Evolutionary conservation across 1,284 basidiomycete species (phyloP).

Genomic region (Exobasidium cylindrosporum): DNA sequence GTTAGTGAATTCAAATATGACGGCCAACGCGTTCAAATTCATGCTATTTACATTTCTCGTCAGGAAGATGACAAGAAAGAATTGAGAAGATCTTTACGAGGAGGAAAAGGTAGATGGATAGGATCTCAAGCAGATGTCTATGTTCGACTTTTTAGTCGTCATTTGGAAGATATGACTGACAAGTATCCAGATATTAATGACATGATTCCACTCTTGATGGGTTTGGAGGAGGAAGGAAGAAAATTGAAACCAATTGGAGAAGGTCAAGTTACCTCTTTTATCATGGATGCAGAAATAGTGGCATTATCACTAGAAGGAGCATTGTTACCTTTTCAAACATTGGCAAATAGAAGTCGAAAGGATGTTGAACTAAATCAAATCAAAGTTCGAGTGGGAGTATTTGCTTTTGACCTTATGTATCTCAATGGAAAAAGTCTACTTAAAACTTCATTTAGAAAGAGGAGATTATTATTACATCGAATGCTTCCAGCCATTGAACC

Average conservation of each 20-base stretch:
- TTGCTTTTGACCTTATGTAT: slow-evolving; percentile 49
- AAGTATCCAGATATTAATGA: slow-evolving; percentile 83
- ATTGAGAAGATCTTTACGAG: background rate
- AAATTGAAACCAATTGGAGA: background rate
- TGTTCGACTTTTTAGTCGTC: slow-evolving; percentile 78
- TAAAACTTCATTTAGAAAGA: slow-evolving; percentile 68
- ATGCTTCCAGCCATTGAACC: slow-evolving; percentile 56
- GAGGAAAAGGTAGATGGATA: slow-evolving; percentile 43
- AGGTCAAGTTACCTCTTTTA: slow-evolving; percentile 65
- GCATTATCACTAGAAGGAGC: slow-evolving; percentile 36
- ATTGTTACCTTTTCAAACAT: slow-evolving; percentile 50
- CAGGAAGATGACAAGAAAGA: background rate
- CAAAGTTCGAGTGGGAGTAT: slow-evolving; percentile 51
- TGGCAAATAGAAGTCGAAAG: slow-evolving; percentile 42
- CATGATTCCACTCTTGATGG: slow-evolving; percentile 49
- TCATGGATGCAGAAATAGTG: slow-evolving; percentile 74
- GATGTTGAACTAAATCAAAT: slow-evolving; percentile 46
- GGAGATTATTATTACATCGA: slow-evolving; percentile 66
- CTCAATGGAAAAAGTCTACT: slow-evolving; percentile 69
- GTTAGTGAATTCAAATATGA: slow-evolving; percentile 73
- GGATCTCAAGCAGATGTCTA: slow-evolving; percentile 52
- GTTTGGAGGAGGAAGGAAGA: slow-evolving; percentile 23
- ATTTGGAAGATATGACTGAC: slow-evolving; percentile 84
- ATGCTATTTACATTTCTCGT: slow-evolving; percentile 3
- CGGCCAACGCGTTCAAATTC: slow-evolving; percentile 78